Evolutionary conservation across 306 rosid genomes (phyloP), one percentile per base, ranked within the genome.

Genomic region (Cyamopsis tetragonoloba): DNA sequence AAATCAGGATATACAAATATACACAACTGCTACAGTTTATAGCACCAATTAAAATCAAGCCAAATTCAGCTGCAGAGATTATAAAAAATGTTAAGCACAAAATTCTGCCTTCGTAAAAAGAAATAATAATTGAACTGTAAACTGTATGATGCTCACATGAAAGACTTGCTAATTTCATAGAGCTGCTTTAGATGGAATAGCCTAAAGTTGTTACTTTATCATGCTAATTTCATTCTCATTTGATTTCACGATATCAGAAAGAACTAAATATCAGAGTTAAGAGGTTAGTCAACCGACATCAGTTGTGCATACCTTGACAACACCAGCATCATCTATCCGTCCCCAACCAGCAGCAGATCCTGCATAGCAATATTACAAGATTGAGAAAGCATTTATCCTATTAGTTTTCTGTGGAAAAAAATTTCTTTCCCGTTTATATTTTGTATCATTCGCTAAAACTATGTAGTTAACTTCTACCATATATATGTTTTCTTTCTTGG

Each of bases 301-400:
- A 66, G 48, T 49, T 77, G 44, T 22, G 34, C 83, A 26, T 87
- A 89, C 98, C 98, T 89, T 92, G 66, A 92, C 98, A 2, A 89
- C 93, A 78, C 93, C 88, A 70, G 96, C 91, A 81, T 92, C 98
- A 84, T 92, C 98, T 84, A 65, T 95, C 51, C 91, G 83, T 18
- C 96, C 98, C 96, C 96, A 92, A 3, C 98, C 98, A 17, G 89
- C 93, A 62, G 96, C 96, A 78, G 98, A 92, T 76, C 96, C 96
- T 92, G 87, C 53, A 26, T 76, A 65, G 66, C 49, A 62, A 47
- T 44, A 47, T 58, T 44, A 28, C 32, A 56, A 41, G 51, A 49
- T 49, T 55, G 75, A 54, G 66, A 54, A 69, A 62, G 66, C 62
- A 67, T 14, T 38, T 68, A 28, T 66, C 57, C 28, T 20, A 43